Evolutionary conservation across 257 asterid genomes (phyloP), one percentile per base, ranked within the genome.

Genomic region (Cruciata laevipes): DNA sequence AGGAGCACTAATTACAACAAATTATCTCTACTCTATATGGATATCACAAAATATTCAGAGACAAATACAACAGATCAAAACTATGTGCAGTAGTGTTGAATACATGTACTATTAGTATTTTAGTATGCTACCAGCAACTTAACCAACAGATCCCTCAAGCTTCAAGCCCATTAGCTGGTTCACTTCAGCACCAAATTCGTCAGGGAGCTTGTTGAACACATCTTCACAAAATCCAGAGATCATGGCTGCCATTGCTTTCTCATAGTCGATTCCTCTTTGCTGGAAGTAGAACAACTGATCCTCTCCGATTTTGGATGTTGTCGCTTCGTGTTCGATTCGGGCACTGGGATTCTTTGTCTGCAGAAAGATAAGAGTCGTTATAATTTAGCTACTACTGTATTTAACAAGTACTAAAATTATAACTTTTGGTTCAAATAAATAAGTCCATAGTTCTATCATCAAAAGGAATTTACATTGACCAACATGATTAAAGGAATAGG

Each of bases 181-280:
- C 70, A 92, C 97, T 82, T 92, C 98, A 5, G 97, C 91, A 31
- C 98, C 97, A 65, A 92, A 89, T 80, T 92, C 98, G 67, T 86
- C 87, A 0, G 98, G 97, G 2, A 92, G 96, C 70, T 92, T 95
- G 52, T 87, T 89, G 83, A 92, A 92, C 17, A 92, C 98, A 37
- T 92, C 98, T 61, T 82, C 44, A 68, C 98, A 92, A 75, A 92
- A 92, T 67, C 98, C 97, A 55, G 98, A 92, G 13, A 92, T 87
- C 98, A 92, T 92, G 60, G 96, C 89, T n/a, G 97, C 95, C 97
- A 89, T 92, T 25, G 97, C 98, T 80, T 83, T 86, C 81, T 92
- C 98, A 1, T 85, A 87, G 81, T 92, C 96, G 1, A 92, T 86
- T 51, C 98, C 98, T 74, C 97, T 92, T 70, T 89, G 98, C 71